phyloP scores from a whole-genome alignment of 306 rosid genomes.

The Casuarina equisetifolia region DNA sequence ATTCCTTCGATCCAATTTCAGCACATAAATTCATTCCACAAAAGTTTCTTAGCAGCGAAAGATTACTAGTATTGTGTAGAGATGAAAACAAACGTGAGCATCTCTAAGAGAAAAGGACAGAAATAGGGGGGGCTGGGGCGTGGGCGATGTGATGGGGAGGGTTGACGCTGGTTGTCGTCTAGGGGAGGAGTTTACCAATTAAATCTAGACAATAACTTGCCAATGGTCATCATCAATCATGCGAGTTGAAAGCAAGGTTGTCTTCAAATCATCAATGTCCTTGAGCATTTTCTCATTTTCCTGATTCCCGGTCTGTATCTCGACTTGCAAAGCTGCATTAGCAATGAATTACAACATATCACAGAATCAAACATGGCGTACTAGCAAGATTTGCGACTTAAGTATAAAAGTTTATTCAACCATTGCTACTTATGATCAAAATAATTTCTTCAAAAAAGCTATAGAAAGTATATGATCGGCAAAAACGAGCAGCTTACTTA shows the following conservation, averaged over 20 bases:
- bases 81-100: no score
- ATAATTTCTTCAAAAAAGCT: not conserved
- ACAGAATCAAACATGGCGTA: not conserved
- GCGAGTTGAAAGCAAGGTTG: constrained; percentile 48
- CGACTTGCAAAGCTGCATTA: constrained; percentile 58
- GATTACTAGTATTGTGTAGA: no score
- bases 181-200: constrained; percentile 2
- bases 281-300: constrained; percentile 60
- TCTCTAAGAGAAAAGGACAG: no score
- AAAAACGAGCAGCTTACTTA: no score
- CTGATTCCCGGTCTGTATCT: constrained; percentile 41
- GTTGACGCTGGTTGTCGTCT: no score
- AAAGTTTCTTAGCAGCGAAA: no score
- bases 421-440: not conserved
- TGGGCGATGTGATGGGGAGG: no score
- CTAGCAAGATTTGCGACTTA: not conserved
- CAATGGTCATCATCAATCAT: constrained; percentile 37
- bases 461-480: not conserved
- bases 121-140: no score
- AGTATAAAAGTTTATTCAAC: not conserved
- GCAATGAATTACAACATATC: not conserved
- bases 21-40: not conserved
- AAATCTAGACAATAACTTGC: constrained; percentile 29
- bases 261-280: constrained; percentile 55
- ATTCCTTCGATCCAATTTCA: not conserved